These are phyloP conservation scores for Pseudozyma sp. DNA, from an alignment of 1,284 basidiomycete species.

Conservation along the genomic window DNA sequence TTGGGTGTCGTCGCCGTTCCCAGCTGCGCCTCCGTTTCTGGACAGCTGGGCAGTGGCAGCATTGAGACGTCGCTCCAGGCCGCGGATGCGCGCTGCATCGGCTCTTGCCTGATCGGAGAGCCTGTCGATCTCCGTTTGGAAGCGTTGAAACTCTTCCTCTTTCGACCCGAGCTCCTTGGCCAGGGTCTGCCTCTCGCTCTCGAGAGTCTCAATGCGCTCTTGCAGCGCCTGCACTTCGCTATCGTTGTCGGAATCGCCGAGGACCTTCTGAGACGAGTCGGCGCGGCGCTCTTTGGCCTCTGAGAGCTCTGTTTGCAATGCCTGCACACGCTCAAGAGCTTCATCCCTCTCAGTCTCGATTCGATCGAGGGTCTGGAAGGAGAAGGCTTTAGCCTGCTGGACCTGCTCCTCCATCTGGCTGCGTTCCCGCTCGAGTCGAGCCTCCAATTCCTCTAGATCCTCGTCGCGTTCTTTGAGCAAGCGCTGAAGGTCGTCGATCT, in stretches of 20 bases:
- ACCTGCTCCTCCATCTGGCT: conserved; percentile 48
- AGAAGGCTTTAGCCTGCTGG: conserved; percentile 49
- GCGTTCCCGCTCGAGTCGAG: conserved; percentile 38
- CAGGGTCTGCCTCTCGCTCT: conserved; percentile 12
- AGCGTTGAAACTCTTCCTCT: not conserved
- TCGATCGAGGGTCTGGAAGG: conserved; percentile 45
- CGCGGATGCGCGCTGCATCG: conserved; percentile 33
- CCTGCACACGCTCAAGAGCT: conserved; percentile 29
- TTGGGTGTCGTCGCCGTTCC: conserved; percentile 10
- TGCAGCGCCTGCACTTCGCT: conserved; percentile 5
- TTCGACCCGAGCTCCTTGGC: conserved; percentile 15
- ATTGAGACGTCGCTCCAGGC: conserved; percentile 28
- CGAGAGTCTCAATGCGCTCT: conserved; percentile 20
- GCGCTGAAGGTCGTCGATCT: conserved; percentile 37
- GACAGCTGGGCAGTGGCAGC: conserved; percentile 28
- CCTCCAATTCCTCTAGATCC: conserved; percentile 40
- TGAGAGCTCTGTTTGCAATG: conserved; percentile 18
- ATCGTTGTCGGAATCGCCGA: conserved; percentile 1
- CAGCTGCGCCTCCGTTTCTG: conserved; percentile 3
- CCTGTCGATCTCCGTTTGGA: conserved; percentile 9
- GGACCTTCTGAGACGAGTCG: not conserved
- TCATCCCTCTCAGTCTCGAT: conserved; percentile 45
- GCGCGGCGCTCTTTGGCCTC: conserved; percentile 1
- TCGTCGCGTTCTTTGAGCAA: conserved; percentile 44
- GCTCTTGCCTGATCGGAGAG: conserved; percentile 22